Evolutionary conservation across 1,284 basidiomycete genomes (phyloP).

Genomic region (Malassezia japonica): DNA sequence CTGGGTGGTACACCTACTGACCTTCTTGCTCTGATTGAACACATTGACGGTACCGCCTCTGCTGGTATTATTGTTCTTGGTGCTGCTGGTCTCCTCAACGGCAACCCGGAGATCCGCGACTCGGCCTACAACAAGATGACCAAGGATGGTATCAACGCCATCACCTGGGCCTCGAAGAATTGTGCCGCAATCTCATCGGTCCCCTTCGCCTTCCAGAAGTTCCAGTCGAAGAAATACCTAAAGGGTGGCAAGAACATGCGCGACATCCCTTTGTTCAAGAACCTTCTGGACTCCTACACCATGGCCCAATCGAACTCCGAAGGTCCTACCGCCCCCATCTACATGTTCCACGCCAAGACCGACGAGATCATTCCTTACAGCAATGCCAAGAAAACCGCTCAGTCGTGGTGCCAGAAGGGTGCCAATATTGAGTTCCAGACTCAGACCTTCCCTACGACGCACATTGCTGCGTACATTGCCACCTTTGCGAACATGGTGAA

Average conservation of each 20-base stretch:
- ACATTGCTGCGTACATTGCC: neutral
- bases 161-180: constrained; percentile 6
- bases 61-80: constrained; percentile 30
- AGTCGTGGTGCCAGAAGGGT: constrained; percentile 29
- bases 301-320: neutral
- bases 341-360: constrained; percentile 24
- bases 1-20: constrained; percentile 35
- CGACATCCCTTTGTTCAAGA: constrained; percentile 13
- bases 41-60: neutral
- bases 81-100: constrained; percentile 20
- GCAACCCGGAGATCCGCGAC: constrained; percentile 23
- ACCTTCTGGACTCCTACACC: constrained; percentile 4
- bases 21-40: neutral
- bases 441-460: neutral
- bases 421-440: constrained; percentile 28
- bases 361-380: constrained; percentile 33
- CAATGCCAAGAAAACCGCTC: constrained; percentile 15
- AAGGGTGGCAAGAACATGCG: constrained; percentile 18
- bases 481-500: neutral
- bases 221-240: constrained; percentile 14
- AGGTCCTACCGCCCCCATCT: constrained; percentile 24
- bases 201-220: constrained; percentile 16
- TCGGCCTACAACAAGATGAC: constrained; percentile 11
- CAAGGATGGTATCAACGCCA: constrained; percentile 13
- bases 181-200: constrained; percentile 18